Conservation (phyloP, 1,284 basidiomycete genomes). For the Trichosporon inkin region DNA sequence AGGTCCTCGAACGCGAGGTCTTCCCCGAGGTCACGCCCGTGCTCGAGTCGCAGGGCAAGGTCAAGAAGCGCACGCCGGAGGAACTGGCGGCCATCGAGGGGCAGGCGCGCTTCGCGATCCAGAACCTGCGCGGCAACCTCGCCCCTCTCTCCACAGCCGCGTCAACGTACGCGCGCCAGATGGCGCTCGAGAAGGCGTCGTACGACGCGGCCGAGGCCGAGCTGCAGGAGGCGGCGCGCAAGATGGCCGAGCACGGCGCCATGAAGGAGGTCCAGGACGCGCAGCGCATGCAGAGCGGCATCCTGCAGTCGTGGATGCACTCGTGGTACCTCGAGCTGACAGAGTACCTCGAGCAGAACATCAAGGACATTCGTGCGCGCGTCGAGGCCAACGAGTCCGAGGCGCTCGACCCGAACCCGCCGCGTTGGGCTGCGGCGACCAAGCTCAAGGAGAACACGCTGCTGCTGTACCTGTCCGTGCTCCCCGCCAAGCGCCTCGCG, state of each 20-base stretch:
- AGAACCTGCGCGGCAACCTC: constrained; percentile 61
- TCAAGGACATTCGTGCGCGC: constrained; percentile 55
- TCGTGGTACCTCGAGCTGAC: constrained; percentile 71
- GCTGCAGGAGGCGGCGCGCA: constrained; percentile 62
- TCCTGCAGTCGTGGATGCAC: constrained; percentile 80
- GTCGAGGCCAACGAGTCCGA: constrained; percentile 39
- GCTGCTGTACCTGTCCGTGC: constrained; percentile 63
- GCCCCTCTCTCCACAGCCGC: constrained; percentile 61
- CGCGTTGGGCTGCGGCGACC: constrained; percentile 20
- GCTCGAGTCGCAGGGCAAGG: constrained; percentile 19
- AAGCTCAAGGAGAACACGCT: constrained; percentile 33
- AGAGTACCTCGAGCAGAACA: constrained; percentile 57
- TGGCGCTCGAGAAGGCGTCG: constrained; percentile 74
- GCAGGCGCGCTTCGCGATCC: constrained; percentile 56
- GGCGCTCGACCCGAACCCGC: constrained; percentile 10
- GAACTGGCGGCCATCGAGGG: background rate
- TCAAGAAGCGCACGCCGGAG: constrained; percentile 12
- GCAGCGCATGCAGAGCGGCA: constrained; percentile 46
- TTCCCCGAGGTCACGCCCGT: constrained; percentile 41
- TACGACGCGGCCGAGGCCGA: constrained; percentile 75
- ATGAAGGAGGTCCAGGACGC: constrained; percentile 50
- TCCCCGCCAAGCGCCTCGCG: constrained; percentile 75
- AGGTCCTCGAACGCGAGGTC: constrained; percentile 26
- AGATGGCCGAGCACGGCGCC: constrained; percentile 59
- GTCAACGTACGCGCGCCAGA: constrained; percentile 65